Percentiles rank a stretch among this genome's conserved stretches.
phyloP scores from a whole-genome alignment of 2,329 filamentous ascomycete species.

The Xylariaceae sp. region DNA sequence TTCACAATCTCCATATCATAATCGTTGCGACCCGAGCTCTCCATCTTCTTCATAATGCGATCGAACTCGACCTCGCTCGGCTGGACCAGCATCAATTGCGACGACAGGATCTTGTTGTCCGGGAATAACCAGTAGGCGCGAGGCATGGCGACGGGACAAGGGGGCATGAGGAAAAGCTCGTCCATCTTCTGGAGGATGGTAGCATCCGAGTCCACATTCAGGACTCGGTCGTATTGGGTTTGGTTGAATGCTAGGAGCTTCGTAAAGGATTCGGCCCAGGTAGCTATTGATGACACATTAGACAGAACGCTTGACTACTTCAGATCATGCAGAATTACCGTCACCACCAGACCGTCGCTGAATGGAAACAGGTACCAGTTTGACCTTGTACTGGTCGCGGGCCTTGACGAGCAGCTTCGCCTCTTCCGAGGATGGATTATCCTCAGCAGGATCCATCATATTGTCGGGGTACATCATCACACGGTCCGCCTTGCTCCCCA shows the following conservation, averaged over 20 bases:
- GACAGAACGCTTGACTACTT: not conserved
- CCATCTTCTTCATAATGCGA: conserved; percentile 30
- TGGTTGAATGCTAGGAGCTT: conserved; percentile 68
- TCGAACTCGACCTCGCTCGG: conserved; percentile 50
- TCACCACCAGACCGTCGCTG: conserved; percentile 32
- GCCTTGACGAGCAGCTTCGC: conserved; percentile 36
- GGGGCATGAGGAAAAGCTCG: conserved; percentile 65
- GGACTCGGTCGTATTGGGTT: conserved; percentile 49
- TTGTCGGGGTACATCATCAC: conserved; percentile 42
- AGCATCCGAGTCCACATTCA: conserved; percentile 58
- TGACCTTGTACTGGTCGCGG: conserved; percentile 40
- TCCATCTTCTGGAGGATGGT: conserved; percentile 62
- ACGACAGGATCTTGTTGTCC: conserved; percentile 49
- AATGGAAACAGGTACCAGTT: conserved; percentile 36
- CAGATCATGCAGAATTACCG: conserved; percentile 20
- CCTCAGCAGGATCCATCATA: conserved; percentile 31
- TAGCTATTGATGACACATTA: conserved; percentile 25
- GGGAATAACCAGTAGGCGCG: conserved; percentile 66
- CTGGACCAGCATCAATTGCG: conserved; percentile 57
- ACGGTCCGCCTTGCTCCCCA: conserved; percentile 39
- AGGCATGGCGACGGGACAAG: conserved; percentile 60
- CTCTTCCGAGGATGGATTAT: conserved; percentile 23
- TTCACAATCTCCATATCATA: conserved; percentile 70
- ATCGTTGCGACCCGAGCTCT: conserved; percentile 28
- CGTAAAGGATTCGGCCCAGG: conserved; percentile 62